phyloP scores from a whole-genome alignment of 176 grass and related monocot genomes.

The Carex myosuroides region DNA sequence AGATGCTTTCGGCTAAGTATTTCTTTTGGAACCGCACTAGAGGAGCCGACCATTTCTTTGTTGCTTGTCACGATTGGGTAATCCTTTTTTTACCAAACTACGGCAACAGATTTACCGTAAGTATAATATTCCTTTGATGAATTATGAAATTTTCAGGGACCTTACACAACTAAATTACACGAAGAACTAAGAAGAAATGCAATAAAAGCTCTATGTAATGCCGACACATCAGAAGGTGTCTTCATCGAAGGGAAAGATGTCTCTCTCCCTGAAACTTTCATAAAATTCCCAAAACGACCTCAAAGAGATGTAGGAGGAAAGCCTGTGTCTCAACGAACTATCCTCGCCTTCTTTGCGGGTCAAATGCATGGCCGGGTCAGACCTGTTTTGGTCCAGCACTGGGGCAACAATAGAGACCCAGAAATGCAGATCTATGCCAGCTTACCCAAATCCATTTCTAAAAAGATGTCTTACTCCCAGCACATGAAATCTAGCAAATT shows the following conservation, averaged over 20 bases:
- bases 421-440: conserved; percentile 55
- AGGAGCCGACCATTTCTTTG: conserved; percentile 88
- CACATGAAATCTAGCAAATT: conserved; percentile 91
- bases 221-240: conserved; percentile 64
- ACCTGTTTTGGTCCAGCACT: conserved; percentile 56
- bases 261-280: conserved; percentile 78
- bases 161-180: conserved; percentile 70
- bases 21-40: conserved; percentile 77
- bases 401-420: conserved; percentile 46
- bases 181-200: conserved; percentile 59
- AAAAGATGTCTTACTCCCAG: conserved; percentile 55
- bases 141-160: conserved; percentile 30
- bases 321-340: conserved; percentile 44
- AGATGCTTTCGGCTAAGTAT: conserved; percentile 70
- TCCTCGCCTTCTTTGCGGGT: conserved; percentile 82
- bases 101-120: too few relatives aligned
- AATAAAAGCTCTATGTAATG: conserved; percentile 85
- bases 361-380: conserved; percentile 92
- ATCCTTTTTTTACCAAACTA: not conserved
- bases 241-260: conserved; percentile 75
- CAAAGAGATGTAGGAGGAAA: conserved; percentile 52
- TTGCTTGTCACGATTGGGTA: conserved; percentile 99
- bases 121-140: not conserved
- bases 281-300: conserved; percentile 67
- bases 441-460: conserved; percentile 42